Base-by-base conservation (phyloP, 1,284 basidiomycete species). In the Volvariella surrecta region DNA sequence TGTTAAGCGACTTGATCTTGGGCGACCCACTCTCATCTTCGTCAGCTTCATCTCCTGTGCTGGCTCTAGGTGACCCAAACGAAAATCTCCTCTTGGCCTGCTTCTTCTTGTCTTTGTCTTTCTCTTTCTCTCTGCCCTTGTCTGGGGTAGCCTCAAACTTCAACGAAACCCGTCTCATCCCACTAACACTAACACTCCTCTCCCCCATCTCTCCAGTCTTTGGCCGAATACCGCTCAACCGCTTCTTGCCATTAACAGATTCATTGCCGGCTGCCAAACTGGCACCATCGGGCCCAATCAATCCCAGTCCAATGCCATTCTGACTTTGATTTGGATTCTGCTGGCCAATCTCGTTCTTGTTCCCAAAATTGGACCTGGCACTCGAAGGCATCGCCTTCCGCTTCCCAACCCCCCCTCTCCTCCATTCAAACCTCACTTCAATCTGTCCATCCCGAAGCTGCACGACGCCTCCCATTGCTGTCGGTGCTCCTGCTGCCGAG, bases 361-460 rank as follows among this genome's bases (percentile, higher is more conserved):
- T n/a, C n/a, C n/a, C n/a, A n/a, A n/a, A n/a, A 43, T 40, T 40
- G 42, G 37, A 35, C 32, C 38, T 44, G 32, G 28, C 42, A 21
- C 32, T 42, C 15, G 22, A 20, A 9, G 30, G 20, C 24, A 17
- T 19, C 10, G 6, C 16, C 28, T 34, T 42, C 28, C 37, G 37
- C 34, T 39, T 46, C 19, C 19, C 20, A 20, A 45, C 59, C 48
- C 64, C 68, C 16, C 70, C 71, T 32, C 82, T 66, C 49, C 71
- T 73, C 86, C 86, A 89, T 60, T 89, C 85, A 55, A 89, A 79
- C 28, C 78, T 63, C 24, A 89, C 73, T 55, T 87, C 83, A 2
- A 86, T 69, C 15, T 35, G 34, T 15, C 34, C 34, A 8, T 35
- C 8, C n/a, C n/a, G n/a, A n/a, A n/a, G n/a, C 43, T 2, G 38